A percentile compares a stretch with the other conserved stretches of the same genome.
phyloP scores from a whole-genome alignment of 2,329 filamentous ascomycete genomes.

The Arthrobotrys pseudoclavata region DNA sequence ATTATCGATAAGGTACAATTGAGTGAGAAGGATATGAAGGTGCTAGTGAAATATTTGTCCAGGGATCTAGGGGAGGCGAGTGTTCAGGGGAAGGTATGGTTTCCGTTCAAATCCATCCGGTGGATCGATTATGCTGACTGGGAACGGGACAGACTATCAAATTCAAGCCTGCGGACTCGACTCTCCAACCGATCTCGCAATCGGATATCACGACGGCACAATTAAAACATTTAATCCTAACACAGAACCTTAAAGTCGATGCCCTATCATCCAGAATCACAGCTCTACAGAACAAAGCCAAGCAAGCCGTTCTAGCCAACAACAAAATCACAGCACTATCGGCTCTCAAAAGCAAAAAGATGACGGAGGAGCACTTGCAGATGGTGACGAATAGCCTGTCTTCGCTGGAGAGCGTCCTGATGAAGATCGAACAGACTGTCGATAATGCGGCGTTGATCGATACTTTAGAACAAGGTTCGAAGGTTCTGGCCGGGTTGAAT shows the following conservation, averaged over 20 bases:
- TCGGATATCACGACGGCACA: constrained; percentile 87
- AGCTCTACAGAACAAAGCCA: constrained; percentile 72
- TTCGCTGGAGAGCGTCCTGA: constrained; percentile 85
- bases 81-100: constrained; percentile 67
- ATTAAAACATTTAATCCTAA: constrained; percentile 78
- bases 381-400: constrained; percentile 79
- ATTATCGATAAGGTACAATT: constrained; percentile 70
- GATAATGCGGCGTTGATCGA: constrained; percentile 86
- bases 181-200: constrained; percentile 73
- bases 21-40: constrained; percentile 76
- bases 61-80: constrained; percentile 74
- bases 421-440: constrained; percentile 85
- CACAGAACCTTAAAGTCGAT: constrained; percentile 77
- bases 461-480: constrained; percentile 83
- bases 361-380: constrained; percentile 79
- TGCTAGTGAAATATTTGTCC: constrained; percentile 78
- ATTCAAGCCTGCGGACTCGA: constrained; percentile 73
- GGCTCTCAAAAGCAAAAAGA: constrained; percentile 84
- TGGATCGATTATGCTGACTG: constrained; percentile 66
- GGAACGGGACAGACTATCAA: constrained; percentile 78
- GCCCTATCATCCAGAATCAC: constrained; percentile 73
- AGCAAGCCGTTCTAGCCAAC: constrained; percentile 78
- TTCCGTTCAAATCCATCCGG: constrained; percentile 11
- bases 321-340: constrained; percentile 82
- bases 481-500: constrained; percentile 80